Conservation (phyloP, 768 basidiomycete species). For the Trametes cingulata region DNA sequence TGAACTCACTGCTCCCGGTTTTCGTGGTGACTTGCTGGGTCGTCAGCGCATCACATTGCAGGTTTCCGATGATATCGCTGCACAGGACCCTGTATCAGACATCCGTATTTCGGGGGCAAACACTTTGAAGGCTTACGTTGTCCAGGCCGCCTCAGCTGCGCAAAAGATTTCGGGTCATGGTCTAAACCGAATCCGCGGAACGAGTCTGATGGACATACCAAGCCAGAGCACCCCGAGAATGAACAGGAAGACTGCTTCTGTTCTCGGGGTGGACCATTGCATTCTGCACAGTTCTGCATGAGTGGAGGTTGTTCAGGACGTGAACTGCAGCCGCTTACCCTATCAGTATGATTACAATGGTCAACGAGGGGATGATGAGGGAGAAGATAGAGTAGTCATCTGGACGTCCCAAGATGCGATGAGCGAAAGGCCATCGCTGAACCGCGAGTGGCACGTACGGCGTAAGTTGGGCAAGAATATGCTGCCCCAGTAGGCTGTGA, state of each 20-base stretch:
- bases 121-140: slow-evolving; percentile 48
- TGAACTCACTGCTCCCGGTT: slow-evolving; percentile 51
- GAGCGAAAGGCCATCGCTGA: neutral
- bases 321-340: slow-evolving; percentile 50
- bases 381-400: slow-evolving; percentile 74
- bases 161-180: neutral
- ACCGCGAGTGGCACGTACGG: slow-evolving; percentile 42
- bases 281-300: slow-evolving; percentile 40
- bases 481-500: slow-evolving; percentile 65
- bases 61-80: slow-evolving; percentile 68
- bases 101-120: neutral
- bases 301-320: neutral
- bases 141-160: slow-evolving; percentile 74
- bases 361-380: slow-evolving; percentile 62
- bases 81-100: neutral
- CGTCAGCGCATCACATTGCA: slow-evolving; percentile 34
- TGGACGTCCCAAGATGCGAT: slow-evolving; percentile 29
- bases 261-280: slow-evolving; percentile 68
- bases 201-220: slow-evolving; percentile 42
- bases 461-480: slow-evolving; percentile 67
- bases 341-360: slow-evolving; percentile 54
- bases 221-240: slow-evolving; percentile 68
- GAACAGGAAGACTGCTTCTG: slow-evolving; percentile 58
- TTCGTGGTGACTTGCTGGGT: slow-evolving; percentile 47
- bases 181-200: neutral